Conservation (phyloP, 768 basidiomycete genomes). For the Tulasnella sp. region DNA sequence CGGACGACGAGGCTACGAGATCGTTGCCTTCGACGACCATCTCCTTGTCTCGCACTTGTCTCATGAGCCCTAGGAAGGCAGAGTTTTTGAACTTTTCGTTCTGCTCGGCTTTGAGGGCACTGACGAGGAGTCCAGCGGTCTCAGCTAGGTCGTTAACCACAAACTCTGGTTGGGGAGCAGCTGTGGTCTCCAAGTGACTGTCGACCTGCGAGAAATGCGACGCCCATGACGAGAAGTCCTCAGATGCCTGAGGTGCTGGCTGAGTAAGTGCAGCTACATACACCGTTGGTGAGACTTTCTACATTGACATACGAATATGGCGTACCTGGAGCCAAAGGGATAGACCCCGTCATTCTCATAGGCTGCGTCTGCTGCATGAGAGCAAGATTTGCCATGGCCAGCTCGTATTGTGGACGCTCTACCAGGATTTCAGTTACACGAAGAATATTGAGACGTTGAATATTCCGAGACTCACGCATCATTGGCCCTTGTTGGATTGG, state of each 20-base stretch:
- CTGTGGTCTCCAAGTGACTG: constrained; percentile 10
- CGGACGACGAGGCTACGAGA: constrained; percentile 44
- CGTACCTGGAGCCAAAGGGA: no score
- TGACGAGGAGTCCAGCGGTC: constrained; percentile 66
- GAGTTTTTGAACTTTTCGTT: constrained; percentile 82
- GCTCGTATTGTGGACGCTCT: no score
- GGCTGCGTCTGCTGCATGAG: no score
- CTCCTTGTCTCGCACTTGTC: constrained; percentile 66
- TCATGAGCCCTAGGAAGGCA: constrained; percentile 78
- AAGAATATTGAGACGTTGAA: no score
- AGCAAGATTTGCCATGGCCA: no score
- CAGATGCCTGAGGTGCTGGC: no score
- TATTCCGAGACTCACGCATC: no score
- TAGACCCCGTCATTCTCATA: no score
- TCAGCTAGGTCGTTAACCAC: constrained; percentile 65
- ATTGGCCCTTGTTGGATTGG: background rate
- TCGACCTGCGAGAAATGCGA: constrained; percentile 15
- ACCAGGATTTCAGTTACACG: no score
- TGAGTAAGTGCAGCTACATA: no score
- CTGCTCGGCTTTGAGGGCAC: constrained; percentile 59
- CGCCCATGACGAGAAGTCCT: constrained; percentile 6
- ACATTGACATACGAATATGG: no score
- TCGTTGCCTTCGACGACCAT: constrained; percentile 68
- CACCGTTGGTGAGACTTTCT: no score
- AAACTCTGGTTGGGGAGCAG: constrained; percentile 19